These are phyloP conservation scores for Tardiomyces digboiensis DNA, from an alignment of 1,139 yeast genomes.

Conservation along the genomic window DNA sequence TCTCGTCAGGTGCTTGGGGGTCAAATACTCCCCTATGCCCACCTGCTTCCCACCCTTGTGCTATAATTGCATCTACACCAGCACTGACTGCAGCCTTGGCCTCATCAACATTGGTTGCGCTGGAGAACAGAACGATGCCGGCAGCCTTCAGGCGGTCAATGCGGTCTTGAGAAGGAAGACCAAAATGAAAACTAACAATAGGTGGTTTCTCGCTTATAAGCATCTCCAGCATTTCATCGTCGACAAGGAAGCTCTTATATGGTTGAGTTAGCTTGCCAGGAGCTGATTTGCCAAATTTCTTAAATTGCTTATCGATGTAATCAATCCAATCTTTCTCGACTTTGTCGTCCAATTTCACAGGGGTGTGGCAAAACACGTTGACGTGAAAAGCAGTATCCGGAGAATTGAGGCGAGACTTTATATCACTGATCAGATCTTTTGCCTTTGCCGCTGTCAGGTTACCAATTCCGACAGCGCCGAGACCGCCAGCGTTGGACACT, in stretches of 20 bases:
- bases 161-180: slow-evolving; percentile 25
- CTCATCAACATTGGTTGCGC: slow-evolving; percentile 36
- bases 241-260: slow-evolving; percentile 3
- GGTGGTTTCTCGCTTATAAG: slow-evolving; percentile 21
- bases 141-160: slow-evolving; percentile 22
- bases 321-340: slow-evolving; percentile 2
- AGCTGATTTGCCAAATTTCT: neutral
- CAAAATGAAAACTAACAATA: slow-evolving; percentile 37
- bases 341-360: slow-evolving; percentile 5
- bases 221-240: slow-evolving; percentile 1
- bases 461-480: slow-evolving; percentile 40
- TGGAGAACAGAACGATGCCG: slow-evolving; percentile 31
- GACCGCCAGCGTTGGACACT: slow-evolving; percentile 33
- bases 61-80: slow-evolving; percentile 35
- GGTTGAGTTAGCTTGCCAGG: slow-evolving; percentile 9
- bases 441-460: slow-evolving; percentile 21
- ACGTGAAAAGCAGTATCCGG: slow-evolving; percentile 25
- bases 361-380: slow-evolving; percentile 33
- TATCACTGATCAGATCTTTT: slow-evolving; percentile 8
- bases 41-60: slow-evolving; percentile 46
- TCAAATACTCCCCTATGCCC: slow-evolving; percentile 39
- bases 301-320: neutral
- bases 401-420: slow-evolving; percentile 3
- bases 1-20: slow-evolving; percentile 5
- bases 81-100: slow-evolving; percentile 23